These are phyloP conservation scores for Phtheirospermum japonicum DNA, from an alignment of 257 asterid genomes.

Conservation along the genomic window DNA sequence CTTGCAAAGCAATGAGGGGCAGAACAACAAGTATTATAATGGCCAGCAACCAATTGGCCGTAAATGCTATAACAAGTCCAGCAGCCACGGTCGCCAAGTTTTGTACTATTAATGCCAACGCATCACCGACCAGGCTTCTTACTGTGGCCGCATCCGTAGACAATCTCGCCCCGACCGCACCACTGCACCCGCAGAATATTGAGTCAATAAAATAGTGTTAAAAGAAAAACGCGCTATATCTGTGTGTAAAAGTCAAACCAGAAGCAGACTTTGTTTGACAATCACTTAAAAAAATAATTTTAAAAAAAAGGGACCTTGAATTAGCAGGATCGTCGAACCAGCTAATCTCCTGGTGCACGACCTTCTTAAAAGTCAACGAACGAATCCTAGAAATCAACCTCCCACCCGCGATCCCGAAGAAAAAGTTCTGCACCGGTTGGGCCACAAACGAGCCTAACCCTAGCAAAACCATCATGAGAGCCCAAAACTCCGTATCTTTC, in stretches of 20 bases:
- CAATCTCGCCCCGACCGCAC: constrained; percentile 83
- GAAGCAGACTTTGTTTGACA: background rate
- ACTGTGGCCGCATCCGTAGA: constrained; percentile 74
- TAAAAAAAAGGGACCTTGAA: constrained; percentile 51
- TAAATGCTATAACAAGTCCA: constrained; percentile 63
- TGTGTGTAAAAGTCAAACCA: background rate
- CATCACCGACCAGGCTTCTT: constrained; percentile 71
- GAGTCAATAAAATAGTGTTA: background rate
- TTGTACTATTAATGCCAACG: constrained; percentile 71
- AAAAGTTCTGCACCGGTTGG: constrained; percentile 59
- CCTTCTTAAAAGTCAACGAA: constrained; percentile 58
- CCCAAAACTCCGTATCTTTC: constrained; percentile 60
- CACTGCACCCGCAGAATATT: constrained; percentile 36
- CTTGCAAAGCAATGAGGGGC: constrained; percentile 73
- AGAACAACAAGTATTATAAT: constrained; percentile 44
- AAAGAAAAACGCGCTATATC: too few species aligned
- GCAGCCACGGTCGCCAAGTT: constrained; percentile 57
- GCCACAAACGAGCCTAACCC: constrained; percentile 38
- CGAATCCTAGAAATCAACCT: constrained; percentile 66
- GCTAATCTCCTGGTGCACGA: constrained; percentile 78
- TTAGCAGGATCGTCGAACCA: constrained; percentile 90
- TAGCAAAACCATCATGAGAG: constrained; percentile 44
- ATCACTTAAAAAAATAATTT: background rate
- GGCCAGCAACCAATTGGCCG: constrained; percentile 78
- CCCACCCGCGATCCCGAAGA: constrained; percentile 83